phyloP scores from a whole-genome alignment of 2,329 filamentous ascomycete species.

The Microdochium bolleyi region DNA sequence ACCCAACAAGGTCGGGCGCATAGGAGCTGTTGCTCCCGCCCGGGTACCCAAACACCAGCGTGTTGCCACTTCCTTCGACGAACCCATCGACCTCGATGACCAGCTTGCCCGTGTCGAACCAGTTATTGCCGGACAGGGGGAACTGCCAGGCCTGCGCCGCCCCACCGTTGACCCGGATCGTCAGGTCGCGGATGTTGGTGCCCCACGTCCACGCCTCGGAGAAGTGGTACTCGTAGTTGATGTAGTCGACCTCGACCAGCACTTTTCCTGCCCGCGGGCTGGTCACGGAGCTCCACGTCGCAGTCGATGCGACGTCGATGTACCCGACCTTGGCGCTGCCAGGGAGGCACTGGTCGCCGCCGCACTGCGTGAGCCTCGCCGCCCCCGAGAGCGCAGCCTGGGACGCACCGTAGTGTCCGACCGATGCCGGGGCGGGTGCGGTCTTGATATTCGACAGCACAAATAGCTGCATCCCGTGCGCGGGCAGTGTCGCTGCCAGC shows the following conservation, averaged over 20 bases:
- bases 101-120: slow-evolving; percentile 39
- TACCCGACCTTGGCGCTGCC: slow-evolving; percentile 32
- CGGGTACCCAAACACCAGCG: slow-evolving; percentile 23
- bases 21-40: slow-evolving; percentile 10
- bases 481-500: slow-evolving; percentile 22
- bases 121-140: slow-evolving; percentile 39
- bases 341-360: slow-evolving; percentile 29
- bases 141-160: slow-evolving; percentile 36
- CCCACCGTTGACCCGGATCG: slow-evolving; percentile 35
- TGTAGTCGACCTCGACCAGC: slow-evolving; percentile 38
- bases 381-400: slow-evolving; percentile 26
- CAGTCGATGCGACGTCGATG: slow-evolving; percentile 22
- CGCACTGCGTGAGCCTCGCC: slow-evolving; percentile 25
- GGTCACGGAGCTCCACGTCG: slow-evolving; percentile 24
- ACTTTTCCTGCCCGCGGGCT: slow-evolving; percentile 21
- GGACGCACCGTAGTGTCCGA: slow-evolving; percentile 29
- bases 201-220: slow-evolving; percentile 31
- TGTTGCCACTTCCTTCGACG: slow-evolving; percentile 26
- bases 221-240: slow-evolving; percentile 43
- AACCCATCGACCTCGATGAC: slow-evolving; percentile 37
- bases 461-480: slow-evolving; percentile 30
- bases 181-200: slow-evolving; percentile 41
- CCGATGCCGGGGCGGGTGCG: slow-evolving; percentile 10
- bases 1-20: slow-evolving; percentile 34
- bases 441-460: slow-evolving; percentile 25